A percentile compares a stretch with the other conserved stretches of the same genome.
Conservation (phyloP, 768 basidiomycete genomes). For the Psilocybe subaeruginosa region DNA sequence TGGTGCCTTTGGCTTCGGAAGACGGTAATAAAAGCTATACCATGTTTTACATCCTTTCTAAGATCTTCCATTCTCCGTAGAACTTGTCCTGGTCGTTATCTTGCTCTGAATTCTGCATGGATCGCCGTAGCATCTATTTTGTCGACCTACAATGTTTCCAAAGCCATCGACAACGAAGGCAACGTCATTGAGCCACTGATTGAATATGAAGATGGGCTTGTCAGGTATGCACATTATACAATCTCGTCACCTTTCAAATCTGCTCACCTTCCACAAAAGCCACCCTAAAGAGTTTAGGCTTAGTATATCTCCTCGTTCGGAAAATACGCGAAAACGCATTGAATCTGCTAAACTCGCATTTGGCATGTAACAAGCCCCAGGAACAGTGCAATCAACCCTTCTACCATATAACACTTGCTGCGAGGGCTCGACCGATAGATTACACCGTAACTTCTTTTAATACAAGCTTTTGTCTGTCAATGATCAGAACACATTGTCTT, state of each 20-base stretch:
- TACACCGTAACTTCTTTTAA: too few species aligned
- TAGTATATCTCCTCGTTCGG: conserved; percentile 21
- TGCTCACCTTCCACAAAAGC: conserved; percentile 11
- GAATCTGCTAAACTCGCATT: conserved; percentile 15
- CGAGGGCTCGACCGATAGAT: too few species aligned
- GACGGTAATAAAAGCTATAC: conserved; percentile 24
- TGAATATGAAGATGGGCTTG: conserved; percentile 27
- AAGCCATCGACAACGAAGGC: conserved; percentile 34
- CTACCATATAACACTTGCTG: too few species aligned
- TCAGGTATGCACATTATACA: conserved; percentile 18
- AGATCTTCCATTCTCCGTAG: conserved; percentile 12
- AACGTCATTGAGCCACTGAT: conserved; percentile 18
- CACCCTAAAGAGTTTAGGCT: conserved; percentile 27
- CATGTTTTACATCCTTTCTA: background rate
- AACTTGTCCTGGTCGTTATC: conserved; percentile 39
- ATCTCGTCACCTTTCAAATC: background rate
- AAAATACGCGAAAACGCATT: conserved; percentile 20
- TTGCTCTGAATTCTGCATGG: conserved; percentile 33
- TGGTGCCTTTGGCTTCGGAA: conserved; percentile 36
- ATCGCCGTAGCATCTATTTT: conserved; percentile 33
- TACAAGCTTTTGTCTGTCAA: too few species aligned
- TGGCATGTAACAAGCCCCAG: background rate
- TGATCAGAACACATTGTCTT: too few species aligned
- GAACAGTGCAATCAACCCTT: too few species aligned
- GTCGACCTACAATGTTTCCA: conserved; percentile 29